These are phyloP conservation scores for Neltuma alba DNA, from an alignment of 306 rosid species.

Conservation along the genomic window DNA sequence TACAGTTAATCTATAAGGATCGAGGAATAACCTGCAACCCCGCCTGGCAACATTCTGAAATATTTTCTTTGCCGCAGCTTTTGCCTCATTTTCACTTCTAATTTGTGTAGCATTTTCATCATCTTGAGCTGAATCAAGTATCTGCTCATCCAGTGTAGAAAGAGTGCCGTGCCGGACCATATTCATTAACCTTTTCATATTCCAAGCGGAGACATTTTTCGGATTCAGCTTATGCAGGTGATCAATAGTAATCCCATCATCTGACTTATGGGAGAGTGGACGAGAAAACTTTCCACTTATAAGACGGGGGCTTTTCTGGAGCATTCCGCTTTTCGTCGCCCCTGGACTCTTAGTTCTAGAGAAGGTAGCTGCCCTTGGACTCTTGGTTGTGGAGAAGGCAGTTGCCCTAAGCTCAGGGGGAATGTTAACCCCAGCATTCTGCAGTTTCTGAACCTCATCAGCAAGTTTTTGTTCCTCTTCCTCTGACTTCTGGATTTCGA, in stretches of 20 bases:
- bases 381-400: constrained; percentile 42
- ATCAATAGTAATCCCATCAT: constrained; percentile 58
- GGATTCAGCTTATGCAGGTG: constrained; percentile 66
- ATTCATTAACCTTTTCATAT: constrained; percentile 74
- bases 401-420: constrained; percentile 70
- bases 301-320: constrained; percentile 40
- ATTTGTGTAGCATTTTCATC: constrained; percentile 53
- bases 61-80: constrained; percentile 70
- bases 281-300: constrained; percentile 50
- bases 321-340: constrained; percentile 47
- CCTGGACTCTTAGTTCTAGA: constrained; percentile 43
- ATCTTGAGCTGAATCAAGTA: constrained; percentile 43
- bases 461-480: constrained; percentile 76
- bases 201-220: constrained; percentile 77
- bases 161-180: constrained; percentile 60
- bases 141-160: constrained; percentile 61
- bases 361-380: not conserved
- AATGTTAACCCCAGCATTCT: constrained; percentile 76
- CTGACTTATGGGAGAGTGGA: constrained; percentile 42
- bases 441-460: constrained; percentile 74
- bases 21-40: constrained; percentile 53
- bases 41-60: constrained; percentile 65
- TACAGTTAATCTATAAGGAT: not conserved
- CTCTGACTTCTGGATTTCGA: constrained; percentile 60
- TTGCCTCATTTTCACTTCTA: constrained; percentile 64